Evolutionary conservation across 257 asterid species (phyloP).

Genomic region (Verbascum thapsus): DNA sequence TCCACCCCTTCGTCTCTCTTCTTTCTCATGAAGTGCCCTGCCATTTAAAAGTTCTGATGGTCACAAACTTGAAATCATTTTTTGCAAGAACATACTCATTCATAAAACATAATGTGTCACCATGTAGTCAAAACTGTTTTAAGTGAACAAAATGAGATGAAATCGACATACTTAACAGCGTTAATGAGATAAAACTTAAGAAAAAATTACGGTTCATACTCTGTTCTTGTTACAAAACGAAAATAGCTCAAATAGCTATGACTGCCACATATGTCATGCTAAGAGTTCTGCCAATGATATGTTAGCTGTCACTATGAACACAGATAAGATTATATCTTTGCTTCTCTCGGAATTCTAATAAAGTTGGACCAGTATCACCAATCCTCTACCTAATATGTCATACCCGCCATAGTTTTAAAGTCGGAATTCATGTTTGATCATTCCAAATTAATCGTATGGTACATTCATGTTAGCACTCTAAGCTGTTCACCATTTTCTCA

Average conservation of each 20-base stretch:
- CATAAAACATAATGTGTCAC: not conserved
- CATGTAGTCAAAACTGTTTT: not conserved
- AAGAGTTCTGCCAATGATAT: not conserved
- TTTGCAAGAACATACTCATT: constrained; percentile 4
- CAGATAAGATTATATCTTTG: not conserved
- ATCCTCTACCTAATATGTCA: not conserved
- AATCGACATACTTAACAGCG: not conserved
- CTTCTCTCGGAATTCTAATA: not conserved
- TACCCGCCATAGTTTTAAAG: not conserved
- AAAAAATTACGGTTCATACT: not conserved
- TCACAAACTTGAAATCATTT: constrained; percentile 17
- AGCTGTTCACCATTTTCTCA: too few relatives aligned
- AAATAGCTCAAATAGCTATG: not conserved
- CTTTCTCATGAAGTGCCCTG: constrained; percentile 96
- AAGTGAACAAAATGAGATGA: not conserved
- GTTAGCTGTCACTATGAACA: not conserved
- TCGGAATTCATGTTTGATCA: not conserved
- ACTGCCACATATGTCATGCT: not conserved
- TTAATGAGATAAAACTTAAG: not conserved
- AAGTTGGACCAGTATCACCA: not conserved
- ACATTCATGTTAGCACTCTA: too few relatives aligned
- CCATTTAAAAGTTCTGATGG: constrained; percentile 26
- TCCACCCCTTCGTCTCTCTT: constrained; percentile 64
- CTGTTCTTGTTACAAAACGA: not conserved
- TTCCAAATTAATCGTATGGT: too few relatives aligned